Evolutionary conservation across 768 basidiomycete genomes (phyloP).

Genomic region (Cyathus striatus): DNA sequence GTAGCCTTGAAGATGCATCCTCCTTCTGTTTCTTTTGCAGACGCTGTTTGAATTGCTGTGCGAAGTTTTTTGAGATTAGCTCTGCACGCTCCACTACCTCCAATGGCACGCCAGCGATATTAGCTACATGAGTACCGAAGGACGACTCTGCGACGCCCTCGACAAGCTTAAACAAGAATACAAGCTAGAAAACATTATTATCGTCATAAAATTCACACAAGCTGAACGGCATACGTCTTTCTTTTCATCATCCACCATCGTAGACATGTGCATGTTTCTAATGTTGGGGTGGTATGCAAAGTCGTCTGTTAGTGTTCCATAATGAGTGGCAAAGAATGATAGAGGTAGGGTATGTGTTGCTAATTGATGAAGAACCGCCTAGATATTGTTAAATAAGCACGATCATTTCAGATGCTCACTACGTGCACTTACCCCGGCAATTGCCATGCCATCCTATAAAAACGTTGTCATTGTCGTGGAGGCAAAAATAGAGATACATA

Average conservation of each 20-base stretch:
- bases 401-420: too few relatives aligned
- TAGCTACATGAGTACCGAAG: constrained; percentile 93
- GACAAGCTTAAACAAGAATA: constrained; percentile 93
- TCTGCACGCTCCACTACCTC: constrained; percentile 88
- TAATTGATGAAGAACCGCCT: constrained; percentile 92
- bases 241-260: constrained; percentile 88
- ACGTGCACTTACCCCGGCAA: constrained; percentile 75
- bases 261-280: constrained; percentile 93
- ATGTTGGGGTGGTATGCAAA: constrained; percentile 91
- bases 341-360: constrained; percentile 89
- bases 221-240: constrained; percentile 53
- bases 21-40: constrained; percentile 59
- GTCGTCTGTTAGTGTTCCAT: constrained; percentile 92
- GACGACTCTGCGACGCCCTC: constrained; percentile 83
- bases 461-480: constrained; percentile 1
- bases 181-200: constrained; percentile 44
- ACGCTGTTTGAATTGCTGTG: constrained; percentile 80
- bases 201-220: constrained; percentile 2
- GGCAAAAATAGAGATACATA: background rate
- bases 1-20: constrained; percentile 52
- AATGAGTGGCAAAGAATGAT: constrained; percentile 97
- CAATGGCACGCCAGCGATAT: constrained; percentile 85
- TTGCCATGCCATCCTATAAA: constrained; percentile 94
- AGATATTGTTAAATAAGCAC: constrained; percentile 3
- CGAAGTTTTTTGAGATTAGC: constrained; percentile 80